Conservation (phyloP, 2,329 filamentous ascomycete species). For the Neocatenulostroma microsporum region DNA sequence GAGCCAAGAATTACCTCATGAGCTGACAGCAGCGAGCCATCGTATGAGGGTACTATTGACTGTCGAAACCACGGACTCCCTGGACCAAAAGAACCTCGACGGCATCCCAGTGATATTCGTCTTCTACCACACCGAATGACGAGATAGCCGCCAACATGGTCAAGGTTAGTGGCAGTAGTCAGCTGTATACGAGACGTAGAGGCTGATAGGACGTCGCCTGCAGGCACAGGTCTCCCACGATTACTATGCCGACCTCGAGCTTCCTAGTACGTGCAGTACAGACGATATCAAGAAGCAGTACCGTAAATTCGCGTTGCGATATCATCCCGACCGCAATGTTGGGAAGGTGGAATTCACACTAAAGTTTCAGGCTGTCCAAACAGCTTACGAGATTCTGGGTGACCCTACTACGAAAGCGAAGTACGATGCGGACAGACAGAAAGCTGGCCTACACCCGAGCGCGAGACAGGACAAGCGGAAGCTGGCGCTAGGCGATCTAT, state of each 20-base stretch:
- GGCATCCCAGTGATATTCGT: no score
- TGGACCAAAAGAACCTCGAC: no score
- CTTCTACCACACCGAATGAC: no score
- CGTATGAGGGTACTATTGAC: no score
- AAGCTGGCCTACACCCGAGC: constrained; percentile 35
- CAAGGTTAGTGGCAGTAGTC: no score
- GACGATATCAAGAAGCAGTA: constrained; percentile 81
- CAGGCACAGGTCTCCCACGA: no score
- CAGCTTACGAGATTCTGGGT: constrained; percentile 69
- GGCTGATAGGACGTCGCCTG: no score
- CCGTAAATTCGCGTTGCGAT: constrained; percentile 74
- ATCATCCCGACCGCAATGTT: constrained; percentile 72
- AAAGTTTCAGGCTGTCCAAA: constrained; percentile 79
- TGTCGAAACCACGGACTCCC: no score
- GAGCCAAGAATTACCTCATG: no score
- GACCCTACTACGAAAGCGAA: constrained; percentile 51
- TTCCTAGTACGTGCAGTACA: constrained; percentile 58
- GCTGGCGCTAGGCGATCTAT: constrained; percentile 31
- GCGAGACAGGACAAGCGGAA: constrained; percentile 12
- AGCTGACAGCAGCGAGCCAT: no score
- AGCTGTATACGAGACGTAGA: no score
- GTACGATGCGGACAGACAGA: constrained; percentile 56
- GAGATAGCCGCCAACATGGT: no score
- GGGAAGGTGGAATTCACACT: constrained; percentile 68
- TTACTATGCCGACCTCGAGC: constrained; percentile 68